phyloP scores from a whole-genome alignment of 495 filamentous ascomycete genomes.

The Haplographium delicatum region DNA sequence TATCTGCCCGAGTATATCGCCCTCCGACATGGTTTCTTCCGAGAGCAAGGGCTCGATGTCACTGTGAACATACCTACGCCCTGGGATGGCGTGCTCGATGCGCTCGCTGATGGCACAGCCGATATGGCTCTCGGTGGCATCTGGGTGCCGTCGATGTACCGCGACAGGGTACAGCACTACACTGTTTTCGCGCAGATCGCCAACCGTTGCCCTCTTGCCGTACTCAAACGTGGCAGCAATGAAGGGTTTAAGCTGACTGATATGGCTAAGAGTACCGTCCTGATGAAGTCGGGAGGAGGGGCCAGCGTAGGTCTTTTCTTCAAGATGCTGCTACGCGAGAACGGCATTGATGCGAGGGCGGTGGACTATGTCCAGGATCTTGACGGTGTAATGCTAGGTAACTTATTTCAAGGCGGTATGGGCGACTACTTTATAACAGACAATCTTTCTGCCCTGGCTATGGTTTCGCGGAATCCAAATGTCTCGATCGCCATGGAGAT shows the following conservation, averaged over 20 bases:
- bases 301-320: slow-evolving; percentile 6
- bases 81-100: slow-evolving; percentile 5
- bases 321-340: slow-evolving; percentile 7
- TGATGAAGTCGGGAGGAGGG: slow-evolving; percentile 7
- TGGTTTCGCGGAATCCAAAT: slow-evolving; percentile 1
- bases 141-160: slow-evolving; percentile 7
- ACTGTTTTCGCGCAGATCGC: slow-evolving; percentile 8
- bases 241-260: slow-evolving; percentile 7
- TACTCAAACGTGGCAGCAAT: slow-evolving; percentile 2
- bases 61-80: slow-evolving; percentile 7
- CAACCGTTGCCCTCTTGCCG: slow-evolving; percentile 4
- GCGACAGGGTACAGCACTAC: slow-evolving; percentile 4
- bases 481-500: slow-evolving; percentile 6
- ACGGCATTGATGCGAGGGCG: slow-evolving; percentile 2
- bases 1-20: slow-evolving; percentile 8
- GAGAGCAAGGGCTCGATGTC: slow-evolving; percentile 7
- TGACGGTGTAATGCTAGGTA: slow-evolving; percentile 5
- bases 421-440: slow-evolving; percentile 8
- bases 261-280: slow-evolving; percentile 3
- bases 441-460: slow-evolving; percentile 5
- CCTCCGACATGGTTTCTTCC: slow-evolving; percentile 7
- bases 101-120: slow-evolving; percentile 5
- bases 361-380: slow-evolving; percentile 8
- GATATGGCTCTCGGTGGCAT: slow-evolving; percentile 3
- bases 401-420: slow-evolving; percentile 8